Evolutionary conservation across 208 protist species (phyloP), one percentile per base, ranked within the genome.

Genomic region (Leishmania tarentolae): DNA sequence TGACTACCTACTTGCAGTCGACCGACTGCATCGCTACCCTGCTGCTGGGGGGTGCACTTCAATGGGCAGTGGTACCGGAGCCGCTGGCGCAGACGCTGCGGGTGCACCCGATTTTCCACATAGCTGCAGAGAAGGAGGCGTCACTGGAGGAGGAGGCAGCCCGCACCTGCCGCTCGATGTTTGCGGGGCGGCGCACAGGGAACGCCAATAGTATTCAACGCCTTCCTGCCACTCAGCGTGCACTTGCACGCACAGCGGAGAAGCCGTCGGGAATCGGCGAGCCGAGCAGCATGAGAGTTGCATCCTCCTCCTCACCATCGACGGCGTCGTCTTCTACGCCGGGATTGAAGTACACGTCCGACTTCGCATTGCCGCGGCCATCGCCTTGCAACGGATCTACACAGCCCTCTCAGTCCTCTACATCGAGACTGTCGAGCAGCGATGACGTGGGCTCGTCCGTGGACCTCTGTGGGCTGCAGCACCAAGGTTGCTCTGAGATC

Each of bases 1-100:
- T 97, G 65, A 93, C 86, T 11, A 69, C 76, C 44, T 94, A 88
- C 77, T 79, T 97, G 44, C 90, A 95, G 80, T 97, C 92, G 21
- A 86, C 93, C 35, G 94, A 94, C 74, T 95, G 86, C 78, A 93
- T 95, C 72, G 88, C 83, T 3, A 84, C 90, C 21, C 80, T 97
- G 79, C 61, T 97, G 75, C 70, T 90, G 24, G 92, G 94, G 4
- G 84, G 89, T 59, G 91, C 92, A 2, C 66, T 95, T 31, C 66
- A 84, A 46, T 92, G 89, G 82, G 69, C 74, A 1, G 80, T 79
- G 8, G 83, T 97, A 3, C 92, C 94, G 2, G 86, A 78, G 8
- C 70, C 53, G 6, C 75, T 95, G 40, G 87, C 82, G 24, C 71
- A 89, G 63, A 71, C 90, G 47, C 66, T 97, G 19, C 80, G 80